A percentile compares a stretch with the other conserved stretches of the same genome.
Evolutionary conservation across 495 filamentous ascomycete species (phyloP).

Genomic region (Podospora anserina): DNA sequence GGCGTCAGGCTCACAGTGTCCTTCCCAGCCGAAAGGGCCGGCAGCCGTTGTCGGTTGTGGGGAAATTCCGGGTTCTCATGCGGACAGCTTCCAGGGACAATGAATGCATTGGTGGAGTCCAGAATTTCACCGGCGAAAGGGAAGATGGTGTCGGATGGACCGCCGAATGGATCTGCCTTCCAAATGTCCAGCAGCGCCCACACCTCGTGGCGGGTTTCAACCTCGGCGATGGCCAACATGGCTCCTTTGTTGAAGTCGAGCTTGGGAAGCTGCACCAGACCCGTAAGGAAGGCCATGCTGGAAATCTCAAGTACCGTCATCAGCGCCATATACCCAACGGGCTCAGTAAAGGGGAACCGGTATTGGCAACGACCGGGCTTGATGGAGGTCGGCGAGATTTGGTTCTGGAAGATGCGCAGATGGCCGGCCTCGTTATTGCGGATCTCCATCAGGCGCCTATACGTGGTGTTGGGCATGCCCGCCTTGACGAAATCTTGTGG

Average conservation of each 20-base stretch:
- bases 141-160: slow-evolving; percentile 50
- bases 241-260: slow-evolving; percentile 39
- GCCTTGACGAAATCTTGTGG: slow-evolving; percentile 37
- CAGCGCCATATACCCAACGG: slow-evolving; percentile 42
- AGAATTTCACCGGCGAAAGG: slow-evolving; percentile 55
- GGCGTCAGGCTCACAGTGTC: slow-evolving; percentile 41
- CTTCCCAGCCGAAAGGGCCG: slow-evolving; percentile 37
- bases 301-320: slow-evolving; percentile 51
- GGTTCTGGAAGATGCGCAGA: slow-evolving; percentile 53
- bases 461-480: slow-evolving; percentile 46
- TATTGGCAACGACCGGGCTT: slow-evolving; percentile 54
- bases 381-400: slow-evolving; percentile 49
- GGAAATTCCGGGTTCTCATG: slow-evolving; percentile 49
- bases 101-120: slow-evolving; percentile 47
- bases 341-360: slow-evolving; percentile 40
- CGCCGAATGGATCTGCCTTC: slow-evolving; percentile 47
- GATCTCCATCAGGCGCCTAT: slow-evolving; percentile 51
- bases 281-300: slow-evolving; percentile 54
- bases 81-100: slow-evolving; percentile 50
- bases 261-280: slow-evolving; percentile 46
- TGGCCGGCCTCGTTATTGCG: slow-evolving; percentile 58
- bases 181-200: slow-evolving; percentile 55
- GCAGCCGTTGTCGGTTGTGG: slow-evolving; percentile 43
- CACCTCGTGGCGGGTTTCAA: slow-evolving; percentile 48
- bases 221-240: slow-evolving; percentile 48